Conservation (phyloP, 1,284 basidiomycete genomes). For the Trichosporon coremiiforme region DNA sequence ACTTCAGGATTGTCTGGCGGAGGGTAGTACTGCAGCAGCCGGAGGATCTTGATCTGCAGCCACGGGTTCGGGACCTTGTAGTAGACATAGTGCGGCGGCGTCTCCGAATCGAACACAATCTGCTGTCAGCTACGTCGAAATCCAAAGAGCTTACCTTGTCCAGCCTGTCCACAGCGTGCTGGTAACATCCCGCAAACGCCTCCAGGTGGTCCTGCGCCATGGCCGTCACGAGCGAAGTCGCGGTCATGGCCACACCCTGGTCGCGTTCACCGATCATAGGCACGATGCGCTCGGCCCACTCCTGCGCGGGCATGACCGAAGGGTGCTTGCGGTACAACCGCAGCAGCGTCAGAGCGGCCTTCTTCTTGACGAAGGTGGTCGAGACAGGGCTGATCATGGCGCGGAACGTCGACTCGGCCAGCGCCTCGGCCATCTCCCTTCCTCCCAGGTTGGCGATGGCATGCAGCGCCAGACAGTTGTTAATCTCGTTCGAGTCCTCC, state of each 20-base stretch:
- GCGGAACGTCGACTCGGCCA: constrained; percentile 90
- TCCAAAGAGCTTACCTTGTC: constrained; percentile 63
- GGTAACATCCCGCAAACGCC: constrained; percentile 86
- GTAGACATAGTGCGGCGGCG: constrained; percentile 85
- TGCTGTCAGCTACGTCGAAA: constrained; percentile 50
- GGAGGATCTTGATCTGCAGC: constrained; percentile 94
- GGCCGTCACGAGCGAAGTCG: constrained; percentile 90
- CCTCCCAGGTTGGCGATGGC: constrained; percentile 98
- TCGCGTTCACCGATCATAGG: constrained; percentile 93
- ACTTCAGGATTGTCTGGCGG: constrained; percentile 89
- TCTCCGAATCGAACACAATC: constrained; percentile 90
- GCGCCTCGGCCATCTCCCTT: constrained; percentile 95
- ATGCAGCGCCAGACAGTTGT: constrained; percentile 94
- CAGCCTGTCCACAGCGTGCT: constrained; percentile 88
- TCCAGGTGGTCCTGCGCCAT: constrained; percentile 92
- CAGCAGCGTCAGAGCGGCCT: constrained; percentile 91
- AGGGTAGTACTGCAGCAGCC: constrained; percentile 92
- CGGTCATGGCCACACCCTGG: constrained; percentile 90
- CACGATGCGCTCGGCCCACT: constrained; percentile 94
- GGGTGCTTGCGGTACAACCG: constrained; percentile 95
- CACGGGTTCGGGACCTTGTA: constrained; percentile 87
- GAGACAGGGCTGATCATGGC: constrained; percentile 96
- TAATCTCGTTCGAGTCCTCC: constrained; percentile 90
- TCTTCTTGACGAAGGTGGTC: constrained; percentile 94
- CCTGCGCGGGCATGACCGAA: constrained; percentile 84